phyloP scores from a whole-genome alignment of 2,329 filamentous ascomycete genomes.

The Bertia moriformis region DNA sequence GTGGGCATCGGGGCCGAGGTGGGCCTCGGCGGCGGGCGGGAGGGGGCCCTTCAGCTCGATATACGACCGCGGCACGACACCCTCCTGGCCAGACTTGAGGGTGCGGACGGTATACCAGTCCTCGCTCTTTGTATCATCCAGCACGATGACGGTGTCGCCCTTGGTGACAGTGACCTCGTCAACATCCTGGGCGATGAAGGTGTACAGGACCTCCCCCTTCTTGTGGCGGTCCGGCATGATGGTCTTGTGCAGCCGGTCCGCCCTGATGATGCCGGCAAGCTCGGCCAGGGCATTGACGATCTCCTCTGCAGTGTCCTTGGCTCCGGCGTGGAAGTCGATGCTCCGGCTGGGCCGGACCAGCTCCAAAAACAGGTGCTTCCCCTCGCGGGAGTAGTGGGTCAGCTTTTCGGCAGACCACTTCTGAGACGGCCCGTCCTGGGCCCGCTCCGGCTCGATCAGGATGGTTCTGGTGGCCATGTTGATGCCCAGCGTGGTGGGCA shows the following conservation, averaged over 20 bases:
- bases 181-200: conserved; percentile 91
- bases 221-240: conserved; percentile 50
- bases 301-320: conserved; percentile 54
- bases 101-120: conserved; percentile 97
- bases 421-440: conserved; percentile 30
- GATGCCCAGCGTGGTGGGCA: conserved; percentile 50
- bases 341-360: conserved; percentile 51
- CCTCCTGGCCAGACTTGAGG: conserved; percentile 82
- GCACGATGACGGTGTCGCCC: conserved; percentile 77
- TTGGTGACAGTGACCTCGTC: conserved; percentile 87
- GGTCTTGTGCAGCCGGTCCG: conserved; percentile 43
- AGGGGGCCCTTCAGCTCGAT: conserved; percentile 68
- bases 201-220: conserved; percentile 77
- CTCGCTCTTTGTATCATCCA: conserved; percentile 84
- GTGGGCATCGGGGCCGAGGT: too few species aligned
- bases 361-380: conserved; percentile 57
- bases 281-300: conserved; percentile 52
- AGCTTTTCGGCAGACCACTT: conserved; percentile 57
- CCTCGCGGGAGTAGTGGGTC: conserved; percentile 54
- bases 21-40: conserved; percentile 22
- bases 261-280: conserved; percentile 44
- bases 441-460: conserved; percentile 41
- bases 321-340: conserved; percentile 54
- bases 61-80: conserved; percentile 92
- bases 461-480: conserved; percentile 49